phyloP scores from a whole-genome alignment of 805 yeast species.

The Metahyphopichia silvanorum region DNA sequence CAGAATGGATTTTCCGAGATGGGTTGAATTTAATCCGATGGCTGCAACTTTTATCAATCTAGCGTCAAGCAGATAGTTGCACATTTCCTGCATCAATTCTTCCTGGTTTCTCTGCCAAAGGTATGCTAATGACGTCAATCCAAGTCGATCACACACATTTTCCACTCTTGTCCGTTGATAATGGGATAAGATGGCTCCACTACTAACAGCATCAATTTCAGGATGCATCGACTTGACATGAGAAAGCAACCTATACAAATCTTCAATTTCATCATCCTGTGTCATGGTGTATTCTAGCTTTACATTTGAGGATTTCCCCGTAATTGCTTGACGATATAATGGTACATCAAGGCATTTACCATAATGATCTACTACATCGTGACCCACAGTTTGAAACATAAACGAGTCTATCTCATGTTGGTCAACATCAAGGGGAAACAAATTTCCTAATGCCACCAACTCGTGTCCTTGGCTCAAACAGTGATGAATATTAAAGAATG shows the following conservation, averaged over 20 bases:
- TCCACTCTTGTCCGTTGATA: conserved; percentile 95
- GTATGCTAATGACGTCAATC: conserved; percentile 66
- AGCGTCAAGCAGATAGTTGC: conserved; percentile 66
- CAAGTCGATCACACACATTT: conserved; percentile 74
- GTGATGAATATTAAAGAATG: conserved; percentile 84
- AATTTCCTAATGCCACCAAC: conserved; percentile 78
- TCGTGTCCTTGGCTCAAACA: conserved; percentile 86
- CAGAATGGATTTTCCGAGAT: conserved; percentile 66
- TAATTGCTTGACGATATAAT: conserved; percentile 64
- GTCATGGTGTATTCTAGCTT: conserved; percentile 68
- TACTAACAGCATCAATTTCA: conserved; percentile 80
- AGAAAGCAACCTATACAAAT: conserved; percentile 54
- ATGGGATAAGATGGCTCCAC: conserved; percentile 94
- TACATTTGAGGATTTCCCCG: conserved; percentile 61
- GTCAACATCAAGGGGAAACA: conserved; percentile 43
- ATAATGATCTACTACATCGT: conserved; percentile 65
- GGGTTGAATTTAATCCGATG: conserved; percentile 63
- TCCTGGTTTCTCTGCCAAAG: conserved; percentile 89
- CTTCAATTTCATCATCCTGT: conserved; percentile 82
- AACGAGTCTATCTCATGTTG: conserved; percentile 81
- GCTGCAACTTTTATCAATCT: conserved; percentile 92
- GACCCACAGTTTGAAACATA: conserved; percentile 98
- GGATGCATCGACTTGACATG: conserved; percentile 55
- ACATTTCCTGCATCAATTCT: conserved; percentile 81
- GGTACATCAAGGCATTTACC: conserved; percentile 76